phyloP scores from a whole-genome alignment of 805 yeast species.

The Metschnikowia lunata region DNA sequence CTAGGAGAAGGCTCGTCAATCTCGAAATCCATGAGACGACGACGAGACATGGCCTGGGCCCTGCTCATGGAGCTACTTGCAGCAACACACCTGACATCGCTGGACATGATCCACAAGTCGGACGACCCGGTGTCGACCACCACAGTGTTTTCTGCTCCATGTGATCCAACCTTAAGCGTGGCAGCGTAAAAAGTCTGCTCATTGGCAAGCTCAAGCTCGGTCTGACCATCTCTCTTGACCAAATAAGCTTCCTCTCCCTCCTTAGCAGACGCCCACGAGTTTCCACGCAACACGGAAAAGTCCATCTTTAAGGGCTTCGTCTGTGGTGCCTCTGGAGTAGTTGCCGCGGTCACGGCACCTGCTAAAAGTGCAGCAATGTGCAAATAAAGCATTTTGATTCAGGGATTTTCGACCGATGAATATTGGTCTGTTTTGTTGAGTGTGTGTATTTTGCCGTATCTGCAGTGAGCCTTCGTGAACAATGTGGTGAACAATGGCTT shows the following conservation, averaged over 20 bases:
- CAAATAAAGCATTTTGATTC: background rate
- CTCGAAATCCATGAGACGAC: constrained; percentile 3
- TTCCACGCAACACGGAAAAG: constrained; percentile 12
- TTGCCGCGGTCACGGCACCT: constrained; percentile 8
- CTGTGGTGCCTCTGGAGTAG: constrained; percentile 1
- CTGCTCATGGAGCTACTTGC: background rate
- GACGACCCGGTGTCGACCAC: constrained; percentile 43
- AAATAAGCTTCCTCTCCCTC: constrained; percentile 1
- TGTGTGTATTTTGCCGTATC: no score
- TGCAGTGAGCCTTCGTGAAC: no score
- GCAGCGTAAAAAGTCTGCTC: constrained; percentile 12
- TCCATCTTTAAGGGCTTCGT: constrained; percentile 6
- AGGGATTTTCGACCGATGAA: no score
- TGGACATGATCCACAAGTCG: constrained; percentile 40
- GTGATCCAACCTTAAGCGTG: constrained; percentile 12
- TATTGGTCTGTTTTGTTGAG: no score
- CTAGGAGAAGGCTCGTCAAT: background rate
- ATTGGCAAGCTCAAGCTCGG: constrained; percentile 7
- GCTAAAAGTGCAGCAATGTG: constrained; percentile 3
- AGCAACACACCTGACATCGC: constrained; percentile 1
- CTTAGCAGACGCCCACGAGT: constrained; percentile 3
- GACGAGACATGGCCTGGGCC: constrained; percentile 1
- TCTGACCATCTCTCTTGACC: constrained; percentile 5
- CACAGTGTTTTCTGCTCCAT: constrained; percentile 22
- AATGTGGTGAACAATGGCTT: no score